Evolutionary conservation across 768 basidiomycete species (phyloP), one percentile per base, ranked within the genome.

Genomic region (Tylopilus plumbeoviolaceoides): DNA sequence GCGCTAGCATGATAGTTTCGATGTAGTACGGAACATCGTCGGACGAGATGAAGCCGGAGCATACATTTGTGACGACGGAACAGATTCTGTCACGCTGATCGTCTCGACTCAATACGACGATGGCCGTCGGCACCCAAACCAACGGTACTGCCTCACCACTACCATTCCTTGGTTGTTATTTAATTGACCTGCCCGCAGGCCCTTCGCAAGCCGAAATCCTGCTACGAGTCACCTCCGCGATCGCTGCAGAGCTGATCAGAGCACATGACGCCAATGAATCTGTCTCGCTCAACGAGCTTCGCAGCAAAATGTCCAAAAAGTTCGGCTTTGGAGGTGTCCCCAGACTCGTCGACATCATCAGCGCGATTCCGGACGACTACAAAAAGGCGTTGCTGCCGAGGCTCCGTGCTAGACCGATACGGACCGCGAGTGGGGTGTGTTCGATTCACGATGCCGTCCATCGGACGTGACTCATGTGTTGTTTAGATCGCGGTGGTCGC

Each of bases 301-400:
- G 95, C 39, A 78, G 87, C 39, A 85, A 85, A 61, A 80, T 95
- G 71, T 90, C 91, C 69, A 98, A 98, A 75, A 94, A 94, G 70
- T 85, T 84, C 66, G 84, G 82, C 5, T 88, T 85, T 61, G 84
- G 88, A 33, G 90, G 90, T 28, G 88, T 95, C 0, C 97, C 97
- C 0, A 73, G 97, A 43, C 79, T 99, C 18, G 95, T 98, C 42
- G 97, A 99, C 69, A 98, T 99, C 63, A 93, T 99, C 71, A 91
- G 92, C 57, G 97, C 97, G 35, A 95, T 98, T 46, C 97, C 97
- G 17, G 95, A 98, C 68, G 95, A 97, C 49, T 93, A 95, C 74
- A 94, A 94, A 72, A 92, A 92, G 60, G 87, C 87, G 7, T 71
- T 99, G 20, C 69, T 98, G 48, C 93, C 94, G 2, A 93, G 87